Percentiles rank a stretch among this genome's conserved stretches.
phyloP scores from a whole-genome alignment of 306 rosid genomes.

The Cyamopsis tetragonoloba region DNA sequence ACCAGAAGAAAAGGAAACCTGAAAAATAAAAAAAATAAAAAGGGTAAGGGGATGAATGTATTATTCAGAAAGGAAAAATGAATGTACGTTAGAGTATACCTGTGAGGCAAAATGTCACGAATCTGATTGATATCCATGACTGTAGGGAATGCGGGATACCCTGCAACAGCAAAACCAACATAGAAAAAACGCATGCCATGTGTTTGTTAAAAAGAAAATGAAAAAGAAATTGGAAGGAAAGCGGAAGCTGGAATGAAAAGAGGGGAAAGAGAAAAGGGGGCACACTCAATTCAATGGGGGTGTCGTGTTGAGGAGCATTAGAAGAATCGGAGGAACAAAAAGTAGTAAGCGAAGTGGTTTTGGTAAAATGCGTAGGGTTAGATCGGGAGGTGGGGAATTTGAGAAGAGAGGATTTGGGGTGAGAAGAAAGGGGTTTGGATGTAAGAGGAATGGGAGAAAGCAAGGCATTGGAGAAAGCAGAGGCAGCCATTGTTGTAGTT shows the following conservation, averaged over 20 bases:
- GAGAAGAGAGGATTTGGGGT: conserved; percentile 22
- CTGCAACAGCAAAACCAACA: conserved; percentile 41
- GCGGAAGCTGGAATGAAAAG: background rate
- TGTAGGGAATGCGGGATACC: conserved; percentile 72
- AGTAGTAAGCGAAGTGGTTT: conserved; percentile 22
- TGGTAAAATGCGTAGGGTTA: conserved; percentile 22
- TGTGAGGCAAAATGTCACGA: conserved; percentile 81
- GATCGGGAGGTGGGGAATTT: conserved; percentile 36
- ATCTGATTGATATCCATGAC: conserved; percentile 83
- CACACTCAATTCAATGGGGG: conserved; percentile 61
- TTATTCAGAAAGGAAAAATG: background rate
- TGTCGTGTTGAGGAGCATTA: conserved; percentile 32
- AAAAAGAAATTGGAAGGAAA: background rate
- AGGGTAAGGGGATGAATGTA: background rate
- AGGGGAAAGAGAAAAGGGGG: background rate
- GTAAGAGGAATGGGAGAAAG: conserved; percentile 26
- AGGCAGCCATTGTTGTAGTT: conserved; percentile 41
- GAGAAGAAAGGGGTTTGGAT: conserved; percentile 2
- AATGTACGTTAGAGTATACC: conserved; percentile 38
- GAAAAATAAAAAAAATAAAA: background rate
- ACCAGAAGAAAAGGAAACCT: conserved; percentile 96
- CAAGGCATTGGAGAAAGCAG: conserved; percentile 40
- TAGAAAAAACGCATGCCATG: background rate
- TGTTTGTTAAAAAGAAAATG: background rate
- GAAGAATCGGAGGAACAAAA: conserved; percentile 39